Evolutionary conservation across 805 yeast species (phyloP), one percentile per base, ranked within the genome.

Genomic region (Clavispora santaluciae): DNA sequence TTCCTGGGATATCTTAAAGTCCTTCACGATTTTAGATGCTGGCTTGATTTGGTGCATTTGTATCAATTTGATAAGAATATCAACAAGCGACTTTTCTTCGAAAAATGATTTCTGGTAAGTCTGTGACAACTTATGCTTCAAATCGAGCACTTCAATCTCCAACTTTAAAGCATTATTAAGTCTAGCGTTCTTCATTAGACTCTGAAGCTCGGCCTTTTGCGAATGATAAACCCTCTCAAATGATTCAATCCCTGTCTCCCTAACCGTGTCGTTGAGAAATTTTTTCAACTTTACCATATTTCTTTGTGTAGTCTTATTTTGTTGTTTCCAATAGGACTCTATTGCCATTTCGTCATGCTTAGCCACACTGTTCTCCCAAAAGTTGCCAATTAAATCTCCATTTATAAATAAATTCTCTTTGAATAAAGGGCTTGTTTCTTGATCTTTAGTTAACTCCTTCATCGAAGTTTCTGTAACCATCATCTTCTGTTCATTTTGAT

Each of bases 1-100:
- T 41, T 68, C 71, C 11, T 80, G 86, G 5, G 75, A 61, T 1
- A 88, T 61, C 33, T 74, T 76, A 55, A 82, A 77, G 23, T 73
- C 79, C 29, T 72, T 72, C 11, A 71, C 61, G 4, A 82, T 43
- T 37, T 71, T 70, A 3, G 61, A 55, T 0, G 86, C 81, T 28
- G 70, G 64, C 22, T 70, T 61, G 46, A 68, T 48, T 49, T 84
- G 88, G 15, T 74, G 67, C 40, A 75, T 55, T 25, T 45, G 43
- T 8, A 68, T 57, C 13, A 69, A 50, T 36, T 52, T 59, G 6
- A 35, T 42, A 3, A 68, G 31, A 9, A 69, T 52, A 3, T 48
- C 53, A 10, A 44, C 39, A 6, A 66, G 31, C 1, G 72, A 60
- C 22, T 50, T 55, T 17, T 53, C 58, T 5, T 34, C 43, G 29